Percentiles rank a stretch among this genome's conserved stretches.
These are phyloP conservation scores for Calocybe cyanea DNA, from an alignment of 768 basidiomycete genomes.

Conservation along the genomic window DNA sequence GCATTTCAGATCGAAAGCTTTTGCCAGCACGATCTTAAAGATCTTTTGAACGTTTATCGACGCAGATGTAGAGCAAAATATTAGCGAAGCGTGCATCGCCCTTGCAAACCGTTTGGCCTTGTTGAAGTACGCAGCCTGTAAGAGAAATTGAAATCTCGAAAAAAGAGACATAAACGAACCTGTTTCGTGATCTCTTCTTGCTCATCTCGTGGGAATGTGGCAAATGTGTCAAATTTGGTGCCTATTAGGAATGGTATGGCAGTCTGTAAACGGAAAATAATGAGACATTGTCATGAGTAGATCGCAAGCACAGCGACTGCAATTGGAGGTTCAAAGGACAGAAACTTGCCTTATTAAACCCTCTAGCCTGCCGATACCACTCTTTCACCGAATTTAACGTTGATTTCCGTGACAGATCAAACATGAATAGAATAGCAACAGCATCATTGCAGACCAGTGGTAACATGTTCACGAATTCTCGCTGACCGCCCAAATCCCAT, in stretches of 20 bases:
- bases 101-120: slow-evolving; percentile 97
- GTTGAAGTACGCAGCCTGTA: slow-evolving; percentile 2
- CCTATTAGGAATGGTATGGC: slow-evolving; percentile 98
- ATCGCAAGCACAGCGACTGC: background rate
- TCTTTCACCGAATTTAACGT: slow-evolving; percentile 99
- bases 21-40: slow-evolving; percentile 95
- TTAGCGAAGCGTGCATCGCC: slow-evolving; percentile 99
- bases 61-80: slow-evolving; percentile 98
- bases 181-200: slow-evolving; percentile 99
- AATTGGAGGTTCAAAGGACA: background rate
- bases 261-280: slow-evolving; percentile 50
- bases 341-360: slow-evolving; percentile 92
- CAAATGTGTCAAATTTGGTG: slow-evolving; percentile 97
- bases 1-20: slow-evolving; percentile 98
- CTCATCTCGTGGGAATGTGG: slow-evolving; percentile 93
- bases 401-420: slow-evolving; percentile 95
- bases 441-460: slow-evolving; percentile 98
- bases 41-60: slow-evolving; percentile 99
- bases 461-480: slow-evolving; percentile 99
- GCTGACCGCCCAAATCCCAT: slow-evolving; percentile 96
- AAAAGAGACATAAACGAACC: slow-evolving; percentile 36
- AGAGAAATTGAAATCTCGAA: slow-evolving; percentile 2
- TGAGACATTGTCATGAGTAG: background rate
- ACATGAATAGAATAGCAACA: slow-evolving; percentile 99
- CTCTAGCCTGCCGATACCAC: slow-evolving; percentile 98